Percentiles rank a stretch among this genome's conserved stretches.
phyloP scores from a whole-genome alignment of 768 basidiomycete species.

The Pisolithus albus region DNA sequence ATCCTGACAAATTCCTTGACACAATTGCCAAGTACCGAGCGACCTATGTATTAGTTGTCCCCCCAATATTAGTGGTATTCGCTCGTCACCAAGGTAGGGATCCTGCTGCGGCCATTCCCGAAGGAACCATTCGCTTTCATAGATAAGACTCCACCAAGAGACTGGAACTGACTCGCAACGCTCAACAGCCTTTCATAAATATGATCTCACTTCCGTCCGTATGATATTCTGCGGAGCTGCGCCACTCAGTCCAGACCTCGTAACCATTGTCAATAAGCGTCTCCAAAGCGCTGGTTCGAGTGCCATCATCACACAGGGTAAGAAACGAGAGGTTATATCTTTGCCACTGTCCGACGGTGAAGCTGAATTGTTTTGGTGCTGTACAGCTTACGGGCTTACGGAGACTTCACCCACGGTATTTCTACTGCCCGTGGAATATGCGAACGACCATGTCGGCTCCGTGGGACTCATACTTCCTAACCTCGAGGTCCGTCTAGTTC shows the following conservation, averaged over 20 bases:
- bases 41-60: constrained; percentile 57
- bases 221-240: constrained; percentile 72
- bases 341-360: not conserved
- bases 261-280: constrained; percentile 37
- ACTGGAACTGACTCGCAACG: not conserved
- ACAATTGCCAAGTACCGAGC: constrained; percentile 60
- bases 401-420: constrained; percentile 75
- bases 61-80: constrained; percentile 77
- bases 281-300: constrained; percentile 37
- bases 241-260: constrained; percentile 62
- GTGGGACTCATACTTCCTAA: constrained; percentile 69
- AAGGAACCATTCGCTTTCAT: too few relatives aligned
- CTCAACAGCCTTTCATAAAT: constrained; percentile 50
- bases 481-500: constrained; percentile 67
- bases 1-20: constrained; percentile 59
- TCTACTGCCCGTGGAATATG: constrained; percentile 40
- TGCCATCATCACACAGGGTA: constrained; percentile 48
- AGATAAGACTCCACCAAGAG: too few relatives aligned
- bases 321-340: not conserved
- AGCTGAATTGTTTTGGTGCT: not conserved
- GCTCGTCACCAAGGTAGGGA: constrained; percentile 58
- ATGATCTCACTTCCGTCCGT: constrained; percentile 55
- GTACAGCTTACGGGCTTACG: constrained; percentile 66
- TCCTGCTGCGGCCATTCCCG: too few relatives aligned
- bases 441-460: constrained; percentile 49